These are phyloP conservation scores for Fimicolochytrium jonesii DNA, from an alignment of 192 early-diverging fungal genomes.

Conservation along the genomic window DNA sequence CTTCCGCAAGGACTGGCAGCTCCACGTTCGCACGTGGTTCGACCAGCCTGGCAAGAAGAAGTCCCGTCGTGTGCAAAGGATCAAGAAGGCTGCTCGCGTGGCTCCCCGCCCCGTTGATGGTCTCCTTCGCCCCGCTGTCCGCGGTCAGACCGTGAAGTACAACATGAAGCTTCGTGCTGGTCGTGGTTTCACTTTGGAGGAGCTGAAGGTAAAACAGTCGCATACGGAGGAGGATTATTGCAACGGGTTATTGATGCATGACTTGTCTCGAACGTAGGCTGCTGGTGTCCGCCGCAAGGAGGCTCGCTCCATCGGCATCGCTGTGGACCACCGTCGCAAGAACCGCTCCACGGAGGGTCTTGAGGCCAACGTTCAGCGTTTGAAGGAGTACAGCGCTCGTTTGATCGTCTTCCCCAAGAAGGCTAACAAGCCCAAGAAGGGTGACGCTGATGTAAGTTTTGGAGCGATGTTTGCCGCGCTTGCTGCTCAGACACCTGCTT, in stretches of 20 bases:
- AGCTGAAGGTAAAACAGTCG: slow-evolving; percentile 98
- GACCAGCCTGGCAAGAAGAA: slow-evolving; percentile 96
- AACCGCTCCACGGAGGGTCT: slow-evolving; percentile 96
- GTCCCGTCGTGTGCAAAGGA: slow-evolving; percentile 76
- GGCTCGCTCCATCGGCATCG: slow-evolving; percentile 90
- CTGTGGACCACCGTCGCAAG: slow-evolving; percentile 94
- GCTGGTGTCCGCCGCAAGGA: slow-evolving; percentile 91
- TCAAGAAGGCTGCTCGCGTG: slow-evolving; percentile 92
- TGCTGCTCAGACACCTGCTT: too few relatives aligned
- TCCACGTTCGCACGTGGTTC: slow-evolving; percentile 97
- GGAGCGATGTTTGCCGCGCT: too few relatives aligned
- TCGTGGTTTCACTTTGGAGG: slow-evolving; percentile 97
- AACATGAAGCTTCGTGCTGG: slow-evolving; percentile 96
- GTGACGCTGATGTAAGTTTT: slow-evolving; percentile 55
- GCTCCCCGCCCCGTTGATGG: slow-evolving; percentile 96
- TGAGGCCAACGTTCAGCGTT: slow-evolving; percentile 84
- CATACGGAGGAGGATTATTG: too few relatives aligned
- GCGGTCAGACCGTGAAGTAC: slow-evolving; percentile 95
- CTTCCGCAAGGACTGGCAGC: slow-evolving; percentile 91
- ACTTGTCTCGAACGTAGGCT: slow-evolving; percentile 61
- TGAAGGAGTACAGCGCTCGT: slow-evolving; percentile 90
- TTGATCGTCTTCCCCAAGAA: slow-evolving; percentile 97
- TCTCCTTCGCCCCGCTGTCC: slow-evolving; percentile 92
- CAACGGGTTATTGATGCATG: too few relatives aligned
- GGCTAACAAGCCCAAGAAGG: slow-evolving; percentile 81